Evolutionary conservation across 257 asterid species (phyloP).

Genomic region (Haberlea rhodopensis): DNA sequence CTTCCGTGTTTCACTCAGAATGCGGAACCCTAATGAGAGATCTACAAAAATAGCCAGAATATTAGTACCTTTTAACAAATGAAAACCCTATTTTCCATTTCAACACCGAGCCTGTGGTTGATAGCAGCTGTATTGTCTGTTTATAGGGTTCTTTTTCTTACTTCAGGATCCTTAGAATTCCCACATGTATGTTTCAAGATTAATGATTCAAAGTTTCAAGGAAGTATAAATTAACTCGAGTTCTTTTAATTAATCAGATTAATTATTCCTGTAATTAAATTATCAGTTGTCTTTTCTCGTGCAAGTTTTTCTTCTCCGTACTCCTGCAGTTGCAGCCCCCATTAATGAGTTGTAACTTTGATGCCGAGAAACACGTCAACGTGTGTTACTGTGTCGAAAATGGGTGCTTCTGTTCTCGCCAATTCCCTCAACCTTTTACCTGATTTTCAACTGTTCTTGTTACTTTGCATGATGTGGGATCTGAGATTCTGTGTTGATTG

Average conservation of each 20-base stretch:
- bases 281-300: slow-evolving; percentile 7
- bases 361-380: slow-evolving; percentile 19
- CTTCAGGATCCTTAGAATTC: neutral
- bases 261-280: too few species aligned
- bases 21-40: slow-evolving; percentile 34
- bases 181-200: neutral
- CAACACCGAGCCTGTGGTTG: neutral
- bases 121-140: neutral
- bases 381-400: slow-evolving; percentile 25
- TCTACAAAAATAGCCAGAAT: slow-evolving; percentile 24
- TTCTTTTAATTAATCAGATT: too few species aligned
- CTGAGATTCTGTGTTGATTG: slow-evolving; percentile 3
- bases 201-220: neutral
- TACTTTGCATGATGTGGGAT: slow-evolving; percentile 20
- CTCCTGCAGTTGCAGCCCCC: slow-evolving; percentile 26
- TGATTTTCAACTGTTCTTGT: neutral
- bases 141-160: slow-evolving; percentile 33
- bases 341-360: slow-evolving; percentile 30
- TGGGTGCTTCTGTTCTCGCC: slow-evolving; percentile 2
- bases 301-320: slow-evolving; percentile 27
- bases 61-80: slow-evolving; percentile 8
- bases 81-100: slow-evolving; percentile 22
- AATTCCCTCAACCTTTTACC: neutral
- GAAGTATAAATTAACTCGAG: too few species aligned
- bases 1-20: neutral